Base-by-base conservation (phyloP, 192 early-diverging fungal species). In the Coemansia sp. region DNA sequence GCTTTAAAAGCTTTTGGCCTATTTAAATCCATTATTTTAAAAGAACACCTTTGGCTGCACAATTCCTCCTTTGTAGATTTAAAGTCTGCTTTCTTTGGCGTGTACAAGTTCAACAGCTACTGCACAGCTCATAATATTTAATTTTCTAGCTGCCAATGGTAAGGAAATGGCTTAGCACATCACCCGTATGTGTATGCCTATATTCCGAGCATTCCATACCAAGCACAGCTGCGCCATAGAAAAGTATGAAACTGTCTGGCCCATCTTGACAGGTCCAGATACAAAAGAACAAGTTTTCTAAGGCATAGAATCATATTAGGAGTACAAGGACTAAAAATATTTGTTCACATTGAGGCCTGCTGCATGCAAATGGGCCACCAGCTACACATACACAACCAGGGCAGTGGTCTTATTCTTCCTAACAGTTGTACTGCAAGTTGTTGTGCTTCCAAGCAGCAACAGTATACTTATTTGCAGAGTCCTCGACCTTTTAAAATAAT, bases 241-340 rank as follows among this genome's bases (percentile, higher is more conserved):
- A 58, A 97, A 94, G 67, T 84, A 85, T 37, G 87, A 70, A 70
- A 96, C 94, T 32, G 95, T 92, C 3, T 52, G 62, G 29, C 81
- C 70, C 55, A 92, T 94, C n/a, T 82, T 85, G 5, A 32, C 29
- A 6, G 29, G 6, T 32, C 29, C 6, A 6, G 0, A 32, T 6
- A 32, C 29, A 32, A 32, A 32, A 0, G 29, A 6, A 32, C 29
- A 32, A 32, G 29, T 6, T 32, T 32, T 0, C 0, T 5, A 32
- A 32, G 29, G 6, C 6, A 6, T 32, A 32, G 29, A 32, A 32
- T 6, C 0, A 32, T 32, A 32, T 32, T 32, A 32, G 29, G 29
- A 6, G 29, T 6, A 32, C 5, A 32, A 32, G 29, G 29, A 32
- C 29, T 6, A 4, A 32, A 32, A 32, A 32, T 6, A 32, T 6